These are phyloP conservation scores for Butyriboletus loyo DNA, from an alignment of 768 basidiomycete genomes.

Conservation along the genomic window DNA sequence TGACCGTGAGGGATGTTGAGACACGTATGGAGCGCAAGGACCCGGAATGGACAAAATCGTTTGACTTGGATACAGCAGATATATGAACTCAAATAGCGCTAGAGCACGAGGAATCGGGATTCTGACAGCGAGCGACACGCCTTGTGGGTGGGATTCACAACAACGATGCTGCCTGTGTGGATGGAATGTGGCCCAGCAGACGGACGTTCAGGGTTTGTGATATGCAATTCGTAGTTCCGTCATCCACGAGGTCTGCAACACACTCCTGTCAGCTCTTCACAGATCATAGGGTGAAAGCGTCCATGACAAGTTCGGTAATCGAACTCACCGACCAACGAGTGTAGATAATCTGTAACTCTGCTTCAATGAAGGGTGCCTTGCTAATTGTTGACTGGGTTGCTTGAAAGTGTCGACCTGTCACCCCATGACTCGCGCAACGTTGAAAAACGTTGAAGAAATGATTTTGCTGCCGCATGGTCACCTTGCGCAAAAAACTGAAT, in stretches of 20 bases:
- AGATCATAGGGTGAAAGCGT: neutral
- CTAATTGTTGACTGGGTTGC: neutral
- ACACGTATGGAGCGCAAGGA: neutral
- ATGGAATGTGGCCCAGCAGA: neutral
- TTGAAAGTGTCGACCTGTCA: neutral
- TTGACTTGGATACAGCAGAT: neutral
- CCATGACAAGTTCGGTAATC: neutral
- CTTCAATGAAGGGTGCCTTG: neutral
- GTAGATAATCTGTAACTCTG: neutral
- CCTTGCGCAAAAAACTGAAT: constrained; percentile 1
- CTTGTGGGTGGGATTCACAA: neutral
- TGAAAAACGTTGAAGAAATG: no score
- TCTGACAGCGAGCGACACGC: neutral
- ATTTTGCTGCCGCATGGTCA: neutral
- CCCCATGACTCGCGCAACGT: neutral
- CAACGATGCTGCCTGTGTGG: neutral
- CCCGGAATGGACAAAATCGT: neutral
- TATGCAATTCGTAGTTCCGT: constrained; percentile 2
- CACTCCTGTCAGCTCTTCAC: neutral
- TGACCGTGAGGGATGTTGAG: neutral
- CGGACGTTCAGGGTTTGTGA: constrained; percentile 1
- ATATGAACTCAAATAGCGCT: constrained; percentile 5
- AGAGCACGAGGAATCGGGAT: neutral
- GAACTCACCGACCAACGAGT: neutral
- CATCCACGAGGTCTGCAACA: constrained; percentile 4